Conservation (phyloP, 2,329 filamentous ascomycete genomes). For the Fusarium kyushuense region DNA sequence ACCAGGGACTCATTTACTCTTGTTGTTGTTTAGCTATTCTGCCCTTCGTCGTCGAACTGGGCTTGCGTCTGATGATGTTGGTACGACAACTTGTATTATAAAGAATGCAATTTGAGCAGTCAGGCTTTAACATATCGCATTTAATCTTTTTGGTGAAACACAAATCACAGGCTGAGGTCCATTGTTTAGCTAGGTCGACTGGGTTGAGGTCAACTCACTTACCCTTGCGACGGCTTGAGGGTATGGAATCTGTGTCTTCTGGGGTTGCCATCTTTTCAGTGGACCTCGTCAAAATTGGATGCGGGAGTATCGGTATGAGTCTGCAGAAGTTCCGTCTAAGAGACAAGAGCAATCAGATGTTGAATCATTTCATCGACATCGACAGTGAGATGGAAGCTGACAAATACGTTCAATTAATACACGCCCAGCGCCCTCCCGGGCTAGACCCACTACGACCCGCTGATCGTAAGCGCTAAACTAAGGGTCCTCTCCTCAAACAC, state of each 20-base stretch:
- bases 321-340: no score
- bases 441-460: neutral
- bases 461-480: slow-evolving; percentile 22
- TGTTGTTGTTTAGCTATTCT: slow-evolving; percentile 27
- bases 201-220: neutral
- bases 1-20: slow-evolving; percentile 21
- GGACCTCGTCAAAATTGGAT: neutral
- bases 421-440: neutral
- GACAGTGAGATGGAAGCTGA: slow-evolving; percentile 27
- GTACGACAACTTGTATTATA: slow-evolving; percentile 57
- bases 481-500: neutral
- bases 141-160: slow-evolving; percentile 62
- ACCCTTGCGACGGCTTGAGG: slow-evolving; percentile 45
- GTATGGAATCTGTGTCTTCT: slow-evolving; percentile 30
- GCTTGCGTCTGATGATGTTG: slow-evolving; percentile 45
- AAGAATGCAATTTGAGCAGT: slow-evolving; percentile 58
- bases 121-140: slow-evolving; percentile 59
- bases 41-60: slow-evolving; percentile 36
- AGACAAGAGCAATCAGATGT: neutral
- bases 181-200: neutral
- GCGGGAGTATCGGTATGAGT: rapidly evolving
- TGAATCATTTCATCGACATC: neutral
- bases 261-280: slow-evolving; percentile 10
- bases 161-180: slow-evolving; percentile 54
- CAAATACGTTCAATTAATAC: slow-evolving; percentile 27